These are phyloP conservation scores for Volvox reticuliferus DNA, from an alignment of 139 green algal species.

Conservation along the genomic window DNA sequence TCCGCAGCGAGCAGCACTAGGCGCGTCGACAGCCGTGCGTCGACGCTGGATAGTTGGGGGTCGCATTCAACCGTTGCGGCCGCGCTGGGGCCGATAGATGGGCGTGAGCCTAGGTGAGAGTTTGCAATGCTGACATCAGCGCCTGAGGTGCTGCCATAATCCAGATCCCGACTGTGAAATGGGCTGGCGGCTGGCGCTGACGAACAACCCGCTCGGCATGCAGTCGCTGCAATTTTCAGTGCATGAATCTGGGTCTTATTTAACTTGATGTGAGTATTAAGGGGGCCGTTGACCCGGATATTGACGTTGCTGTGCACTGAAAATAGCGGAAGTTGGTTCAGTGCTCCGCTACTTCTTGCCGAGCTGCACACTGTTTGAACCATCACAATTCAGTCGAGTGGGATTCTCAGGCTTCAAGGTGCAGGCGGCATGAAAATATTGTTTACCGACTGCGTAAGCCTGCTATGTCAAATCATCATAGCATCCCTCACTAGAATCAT, in stretches of 20 bases:
- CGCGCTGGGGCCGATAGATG: neutral
- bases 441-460: no score
- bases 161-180: neutral
- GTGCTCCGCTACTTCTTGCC: neutral
- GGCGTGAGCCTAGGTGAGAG: neutral
- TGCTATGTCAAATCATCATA: no score
- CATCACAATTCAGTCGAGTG: neutral
- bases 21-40: neutral
- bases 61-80: neutral
- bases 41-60: neutral
- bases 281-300: neutral
- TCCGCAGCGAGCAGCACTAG: constrained; percentile 27
- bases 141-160: neutral
- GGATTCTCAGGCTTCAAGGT: neutral
- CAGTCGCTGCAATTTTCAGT: neutral
- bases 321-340: neutral
- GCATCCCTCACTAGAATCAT: no score
- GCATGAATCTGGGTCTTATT: neutral
- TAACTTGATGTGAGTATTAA: neutral
- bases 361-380: neutral
- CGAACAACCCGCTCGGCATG: neutral
- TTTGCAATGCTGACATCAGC: neutral
- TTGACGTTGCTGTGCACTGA: neutral
- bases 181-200: constrained; percentile 8
- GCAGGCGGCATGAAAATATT: neutral